phyloP scores from a whole-genome alignment of 2,329 filamentous ascomycete species.

The Ascochyta koolunga region DNA sequence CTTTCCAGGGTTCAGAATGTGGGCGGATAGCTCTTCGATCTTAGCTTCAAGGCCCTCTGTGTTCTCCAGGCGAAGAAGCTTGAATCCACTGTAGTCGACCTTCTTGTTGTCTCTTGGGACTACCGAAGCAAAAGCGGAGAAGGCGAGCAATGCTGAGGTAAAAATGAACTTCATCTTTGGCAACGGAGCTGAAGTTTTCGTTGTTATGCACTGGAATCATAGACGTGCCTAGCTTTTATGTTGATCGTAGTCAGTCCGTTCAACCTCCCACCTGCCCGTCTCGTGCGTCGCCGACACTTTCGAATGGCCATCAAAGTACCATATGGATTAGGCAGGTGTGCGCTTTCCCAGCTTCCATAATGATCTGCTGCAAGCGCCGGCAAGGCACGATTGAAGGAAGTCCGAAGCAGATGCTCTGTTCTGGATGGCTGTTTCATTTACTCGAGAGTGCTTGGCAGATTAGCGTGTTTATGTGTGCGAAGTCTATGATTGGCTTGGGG shows the following conservation, averaged over 20 bases:
- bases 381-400: slow-evolving; percentile 25
- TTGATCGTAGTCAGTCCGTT: not conserved
- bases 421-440: slow-evolving; percentile 40
- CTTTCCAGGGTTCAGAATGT: slow-evolving; percentile 42
- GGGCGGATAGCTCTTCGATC: slow-evolving; percentile 40
- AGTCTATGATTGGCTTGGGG: slow-evolving; percentile 27
- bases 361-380: slow-evolving; percentile 27
- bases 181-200: slow-evolving; percentile 5
- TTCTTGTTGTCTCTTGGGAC: slow-evolving; percentile 38
- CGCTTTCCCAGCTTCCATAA: slow-evolving; percentile 9
- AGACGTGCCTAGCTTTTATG: slow-evolving; percentile 22
- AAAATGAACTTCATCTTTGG: slow-evolving; percentile 40
- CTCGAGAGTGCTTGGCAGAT: slow-evolving; percentile 19
- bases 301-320: slow-evolving; percentile 14
- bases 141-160: slow-evolving; percentile 33
- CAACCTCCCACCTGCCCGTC: slow-evolving; percentile 29
- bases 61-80: slow-evolving; percentile 41
- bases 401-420: slow-evolving; percentile 13
- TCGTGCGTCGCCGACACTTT: slow-evolving; percentile 17
- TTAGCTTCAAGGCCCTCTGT: slow-evolving; percentile 32
- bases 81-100: slow-evolving; percentile 47
- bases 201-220: not conserved
- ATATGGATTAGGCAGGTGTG: slow-evolving; percentile 34
- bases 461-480: slow-evolving; percentile 10
- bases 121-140: slow-evolving; percentile 29